Evolutionary conservation across 495 filamentous ascomycete genomes (phyloP).

Genomic region (Penicillium coffeae): DNA sequence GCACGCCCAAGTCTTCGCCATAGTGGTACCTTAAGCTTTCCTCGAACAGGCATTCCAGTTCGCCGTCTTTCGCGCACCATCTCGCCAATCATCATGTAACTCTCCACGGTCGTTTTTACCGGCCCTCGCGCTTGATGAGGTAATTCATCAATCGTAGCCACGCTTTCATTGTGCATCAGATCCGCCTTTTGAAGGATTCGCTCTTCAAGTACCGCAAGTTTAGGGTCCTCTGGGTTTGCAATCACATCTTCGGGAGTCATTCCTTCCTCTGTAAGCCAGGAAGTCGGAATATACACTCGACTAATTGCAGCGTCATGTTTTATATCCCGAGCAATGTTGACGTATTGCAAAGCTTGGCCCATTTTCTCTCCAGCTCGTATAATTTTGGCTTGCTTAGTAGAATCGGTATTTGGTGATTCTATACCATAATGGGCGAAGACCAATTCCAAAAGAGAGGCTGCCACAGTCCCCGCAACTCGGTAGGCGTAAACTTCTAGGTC

Average conservation of each 20-base stretch:
- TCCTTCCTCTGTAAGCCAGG: slow-evolving; percentile 55
- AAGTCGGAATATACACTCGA: slow-evolving; percentile 59
- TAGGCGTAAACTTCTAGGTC: slow-evolving; percentile 56
- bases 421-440: slow-evolving; percentile 48
- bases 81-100: slow-evolving; percentile 67
- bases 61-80: slow-evolving; percentile 20
- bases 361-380: slow-evolving; percentile 52
- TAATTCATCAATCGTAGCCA: slow-evolving; percentile 50
- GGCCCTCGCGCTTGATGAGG: slow-evolving; percentile 54
- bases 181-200: slow-evolving; percentile 55
- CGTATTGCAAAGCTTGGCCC: slow-evolving; percentile 65
- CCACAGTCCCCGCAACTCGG: slow-evolving; percentile 65
- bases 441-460: slow-evolving; percentile 58
- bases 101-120: slow-evolving; percentile 64
- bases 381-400: slow-evolving; percentile 5
- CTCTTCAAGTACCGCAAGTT: slow-evolving; percentile 44
- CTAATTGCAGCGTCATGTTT: slow-evolving; percentile 54
- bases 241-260: slow-evolving; percentile 51
- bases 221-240: slow-evolving; percentile 32
- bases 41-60: slow-evolving; percentile 39
- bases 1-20: slow-evolving; percentile 10
- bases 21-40: slow-evolving; percentile 37
- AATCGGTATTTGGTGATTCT: not conserved
- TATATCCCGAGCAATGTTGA: slow-evolving; percentile 70
- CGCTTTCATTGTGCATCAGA: slow-evolving; percentile 44